Conservation (phyloP, 352 stramenopile species). For the Phytopythium kandeliae region DNA sequence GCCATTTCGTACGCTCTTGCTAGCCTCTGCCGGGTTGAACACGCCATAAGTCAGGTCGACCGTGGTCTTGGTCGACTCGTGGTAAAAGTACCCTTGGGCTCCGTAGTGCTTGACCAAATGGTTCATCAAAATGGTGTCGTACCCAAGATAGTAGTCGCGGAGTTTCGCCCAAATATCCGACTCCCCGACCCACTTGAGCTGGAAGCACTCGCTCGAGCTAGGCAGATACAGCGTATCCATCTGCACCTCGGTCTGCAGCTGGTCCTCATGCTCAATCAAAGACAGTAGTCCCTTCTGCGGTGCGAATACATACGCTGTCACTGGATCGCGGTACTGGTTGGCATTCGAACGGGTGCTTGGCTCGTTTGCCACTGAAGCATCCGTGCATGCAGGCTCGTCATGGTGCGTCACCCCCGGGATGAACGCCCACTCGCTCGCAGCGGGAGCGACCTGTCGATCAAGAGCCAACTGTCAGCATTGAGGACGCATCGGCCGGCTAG, state of each 20-base stretch:
- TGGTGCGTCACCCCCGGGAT: not conserved
- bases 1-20: constrained; percentile 21
- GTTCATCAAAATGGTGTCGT: constrained; percentile 93
- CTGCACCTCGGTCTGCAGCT: constrained; percentile 18
- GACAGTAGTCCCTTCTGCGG: constrained; percentile 63
- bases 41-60: constrained; percentile 72
- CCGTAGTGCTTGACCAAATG: constrained; percentile 72
- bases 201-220: constrained; percentile 40
- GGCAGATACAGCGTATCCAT: constrained; percentile 37
- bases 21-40: constrained; percentile 28
- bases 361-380: not conserved
- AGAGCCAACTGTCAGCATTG: no score
- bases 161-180: constrained; percentile 39
- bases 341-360: not conserved
- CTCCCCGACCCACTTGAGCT: constrained; percentile 27
- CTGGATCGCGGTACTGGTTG: constrained; percentile 7
- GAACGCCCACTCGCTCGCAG: constrained; percentile 7
- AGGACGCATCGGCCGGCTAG: not conserved
- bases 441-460: not conserved
- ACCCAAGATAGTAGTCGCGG: constrained; percentile 53
- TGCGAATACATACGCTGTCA: constrained; percentile 58
- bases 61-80: constrained; percentile 44
- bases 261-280: constrained; percentile 35
- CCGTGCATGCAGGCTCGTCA: not conserved
- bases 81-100: constrained; percentile 58